phyloP scores from a whole-genome alignment of 2,329 filamentous ascomycete genomes.

The Sporothrix brasiliensis region DNA sequence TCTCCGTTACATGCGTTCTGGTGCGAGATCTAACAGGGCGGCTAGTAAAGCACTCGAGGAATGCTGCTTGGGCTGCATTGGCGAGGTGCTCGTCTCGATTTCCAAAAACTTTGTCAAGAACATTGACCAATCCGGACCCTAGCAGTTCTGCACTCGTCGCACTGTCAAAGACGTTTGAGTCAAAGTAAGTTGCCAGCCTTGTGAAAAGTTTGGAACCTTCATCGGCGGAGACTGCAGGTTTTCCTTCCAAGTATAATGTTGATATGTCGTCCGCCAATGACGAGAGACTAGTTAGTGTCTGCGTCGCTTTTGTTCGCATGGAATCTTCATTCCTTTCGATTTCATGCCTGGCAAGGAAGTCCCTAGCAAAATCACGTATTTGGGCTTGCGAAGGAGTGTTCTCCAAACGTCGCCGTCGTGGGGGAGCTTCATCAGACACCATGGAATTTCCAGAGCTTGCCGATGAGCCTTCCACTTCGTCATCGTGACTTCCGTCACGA shows the following conservation, averaged over 20 bases:
- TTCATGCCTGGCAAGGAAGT: slow-evolving; percentile 82
- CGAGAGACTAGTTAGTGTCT: slow-evolving; percentile 74
- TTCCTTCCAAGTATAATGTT: slow-evolving; percentile 65
- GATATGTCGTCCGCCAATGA: slow-evolving; percentile 72
- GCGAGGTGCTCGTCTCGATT: slow-evolving; percentile 65
- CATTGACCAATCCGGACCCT: slow-evolving; percentile 84
- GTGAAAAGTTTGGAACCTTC: slow-evolving; percentile 70
- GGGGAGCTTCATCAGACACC: slow-evolving; percentile 62
- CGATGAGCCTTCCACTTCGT: slow-evolving; percentile 68
- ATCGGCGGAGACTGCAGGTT: slow-evolving; percentile 49
- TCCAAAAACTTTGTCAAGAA: slow-evolving; percentile 80
- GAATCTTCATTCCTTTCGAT: slow-evolving; percentile 69
- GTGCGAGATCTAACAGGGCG: slow-evolving; percentile 66
- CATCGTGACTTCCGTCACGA: slow-evolving; percentile 57
- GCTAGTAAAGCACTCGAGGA: slow-evolving; percentile 92
- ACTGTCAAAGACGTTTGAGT: slow-evolving; percentile 84
- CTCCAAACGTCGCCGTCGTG: slow-evolving; percentile 51
- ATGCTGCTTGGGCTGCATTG: slow-evolving; percentile 74
- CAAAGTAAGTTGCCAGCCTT: slow-evolving; percentile 79
- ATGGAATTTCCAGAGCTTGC: slow-evolving; percentile 67
- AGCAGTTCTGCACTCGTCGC: slow-evolving; percentile 95
- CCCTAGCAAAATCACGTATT: slow-evolving; percentile 76
- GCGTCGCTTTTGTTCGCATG: slow-evolving; percentile 76
- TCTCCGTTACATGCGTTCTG: slow-evolving; percentile 66
- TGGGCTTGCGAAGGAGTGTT: slow-evolving; percentile 65